Evolutionary conservation across 2,329 filamentous ascomycete genomes (phyloP).

Genomic region (Trichophyton mentagrophytes): DNA sequence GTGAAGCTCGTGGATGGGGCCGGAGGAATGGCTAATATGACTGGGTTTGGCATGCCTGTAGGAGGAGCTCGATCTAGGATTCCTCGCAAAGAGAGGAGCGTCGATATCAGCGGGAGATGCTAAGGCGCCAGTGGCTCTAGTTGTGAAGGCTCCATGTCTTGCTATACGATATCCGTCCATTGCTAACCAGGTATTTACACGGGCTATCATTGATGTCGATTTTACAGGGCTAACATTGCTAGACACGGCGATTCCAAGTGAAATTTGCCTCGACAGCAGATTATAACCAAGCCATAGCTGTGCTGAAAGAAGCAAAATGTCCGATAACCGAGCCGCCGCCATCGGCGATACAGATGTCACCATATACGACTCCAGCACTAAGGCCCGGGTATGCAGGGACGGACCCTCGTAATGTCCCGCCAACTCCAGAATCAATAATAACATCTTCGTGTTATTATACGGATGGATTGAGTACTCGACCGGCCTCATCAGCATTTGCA

Average conservation of each 20-base stretch:
- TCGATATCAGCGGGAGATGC: conserved; percentile 11
- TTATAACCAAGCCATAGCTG: conserved; percentile 30
- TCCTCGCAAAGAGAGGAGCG: conserved; percentile 18
- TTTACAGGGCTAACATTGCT: not conserved
- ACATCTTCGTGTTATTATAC: not conserved
- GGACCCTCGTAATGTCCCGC: not conserved
- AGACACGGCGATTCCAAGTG: conserved; percentile 36
- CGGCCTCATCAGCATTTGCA: not conserved
- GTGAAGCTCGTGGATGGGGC: not conserved
- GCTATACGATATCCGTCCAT: conserved; percentile 32
- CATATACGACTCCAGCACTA: not conserved
- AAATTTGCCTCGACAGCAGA: conserved; percentile 31
- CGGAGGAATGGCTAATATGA: not conserved
- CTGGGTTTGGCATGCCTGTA: conserved; percentile 12
- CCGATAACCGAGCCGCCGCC: conserved; percentile 28
- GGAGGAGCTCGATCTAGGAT: conserved; percentile 32
- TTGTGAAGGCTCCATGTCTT: conserved; percentile 35
- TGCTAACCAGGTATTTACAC: conserved; percentile 20
- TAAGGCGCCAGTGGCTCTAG: conserved; percentile 27
- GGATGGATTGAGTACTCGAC: not conserved
- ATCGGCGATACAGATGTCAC: conserved; percentile 11
- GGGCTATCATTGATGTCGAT: not conserved
- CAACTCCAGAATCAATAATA: not conserved
- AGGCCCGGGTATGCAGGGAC: not conserved
- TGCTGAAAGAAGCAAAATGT: conserved; percentile 31